Evolutionary conservation across 2,329 filamentous ascomycete species (phyloP).

Genomic region (Apiospora phragmitis): DNA sequence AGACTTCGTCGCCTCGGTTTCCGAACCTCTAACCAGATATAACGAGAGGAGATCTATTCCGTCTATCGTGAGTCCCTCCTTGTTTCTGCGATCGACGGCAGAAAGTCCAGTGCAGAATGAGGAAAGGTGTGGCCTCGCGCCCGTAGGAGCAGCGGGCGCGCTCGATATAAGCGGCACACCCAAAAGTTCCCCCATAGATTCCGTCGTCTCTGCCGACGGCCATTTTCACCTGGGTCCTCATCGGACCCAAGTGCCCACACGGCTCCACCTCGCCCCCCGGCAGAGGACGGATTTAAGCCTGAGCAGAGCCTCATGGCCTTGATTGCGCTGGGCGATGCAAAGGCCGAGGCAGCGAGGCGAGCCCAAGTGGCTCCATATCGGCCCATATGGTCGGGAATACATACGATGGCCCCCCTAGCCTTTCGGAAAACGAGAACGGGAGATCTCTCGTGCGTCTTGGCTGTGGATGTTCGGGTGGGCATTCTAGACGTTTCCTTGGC

Average conservation of each 20-base stretch:
- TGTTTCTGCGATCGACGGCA: neutral
- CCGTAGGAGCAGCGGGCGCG: neutral
- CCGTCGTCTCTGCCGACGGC: neutral
- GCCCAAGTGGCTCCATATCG: neutral
- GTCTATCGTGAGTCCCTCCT: neutral
- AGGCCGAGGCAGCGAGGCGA: neutral
- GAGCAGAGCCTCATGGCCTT: conserved; percentile 1
- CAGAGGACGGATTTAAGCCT: neutral
- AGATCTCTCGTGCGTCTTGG: neutral
- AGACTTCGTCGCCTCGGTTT: neutral
- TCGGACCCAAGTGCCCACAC: neutral
- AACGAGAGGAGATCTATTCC: neutral
- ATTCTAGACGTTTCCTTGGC: neutral
- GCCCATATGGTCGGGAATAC: neutral
- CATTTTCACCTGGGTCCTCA: neutral
- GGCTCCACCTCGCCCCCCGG: neutral
- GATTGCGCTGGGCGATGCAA: neutral
- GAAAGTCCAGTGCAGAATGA: neutral
- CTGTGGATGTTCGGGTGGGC: neutral
- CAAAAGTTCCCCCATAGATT: neutral
- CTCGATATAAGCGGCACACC: neutral
- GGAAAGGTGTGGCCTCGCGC: neutral
- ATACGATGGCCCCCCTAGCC: neutral
- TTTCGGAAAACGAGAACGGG: neutral
- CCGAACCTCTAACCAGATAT: neutral